A percentile compares a stretch with the other conserved stretches of the same genome.
Conservation (phyloP, 1,284 basidiomycete genomes). For the Peniophora sp. region DNA sequence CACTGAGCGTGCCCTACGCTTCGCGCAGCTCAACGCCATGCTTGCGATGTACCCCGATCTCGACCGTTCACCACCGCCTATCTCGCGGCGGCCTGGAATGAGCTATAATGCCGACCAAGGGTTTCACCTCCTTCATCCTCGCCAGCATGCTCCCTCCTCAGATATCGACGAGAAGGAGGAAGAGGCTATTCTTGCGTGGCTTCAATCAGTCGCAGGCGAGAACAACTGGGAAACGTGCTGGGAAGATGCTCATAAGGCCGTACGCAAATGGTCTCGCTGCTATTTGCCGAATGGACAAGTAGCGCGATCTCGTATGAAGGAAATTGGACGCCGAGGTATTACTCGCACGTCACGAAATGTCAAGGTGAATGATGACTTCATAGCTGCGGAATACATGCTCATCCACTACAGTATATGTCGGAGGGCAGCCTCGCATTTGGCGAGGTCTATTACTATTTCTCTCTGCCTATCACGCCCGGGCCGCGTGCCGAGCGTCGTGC, state of each 20-base stretch:
- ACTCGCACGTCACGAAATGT: slow-evolving; percentile 9
- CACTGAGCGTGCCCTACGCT: slow-evolving; percentile 9
- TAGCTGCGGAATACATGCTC: no score
- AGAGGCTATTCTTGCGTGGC: slow-evolving; percentile 1
- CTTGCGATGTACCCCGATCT: slow-evolving; percentile 12
- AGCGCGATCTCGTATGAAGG: slow-evolving; percentile 13
- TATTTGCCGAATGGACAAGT: slow-evolving; percentile 11
- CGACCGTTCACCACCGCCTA: background rate
- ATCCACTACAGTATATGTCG: background rate
- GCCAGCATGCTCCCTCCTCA: background rate
- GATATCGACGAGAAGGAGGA: slow-evolving; percentile 1
- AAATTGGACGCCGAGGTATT: slow-evolving; percentile 1
- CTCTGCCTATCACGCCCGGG: no score
- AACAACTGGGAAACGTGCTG: background rate
- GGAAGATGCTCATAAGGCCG: background rate
- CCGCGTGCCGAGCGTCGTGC: background rate
- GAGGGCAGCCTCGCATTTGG: slow-evolving; percentile 2
- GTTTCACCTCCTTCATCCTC: slow-evolving; percentile 6
- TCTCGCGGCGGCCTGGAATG: background rate
- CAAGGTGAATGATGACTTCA: slow-evolving; percentile 10
- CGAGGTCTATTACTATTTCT: slow-evolving; percentile 1
- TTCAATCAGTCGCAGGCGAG: background rate
- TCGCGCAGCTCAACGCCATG: slow-evolving; percentile 14
- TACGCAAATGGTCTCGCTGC: slow-evolving; percentile 9
- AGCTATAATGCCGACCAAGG: slow-evolving; percentile 9